Evolutionary conservation across 1,284 basidiomycete species (phyloP).

Genomic region (Sanghuangporus sanghuang): DNA sequence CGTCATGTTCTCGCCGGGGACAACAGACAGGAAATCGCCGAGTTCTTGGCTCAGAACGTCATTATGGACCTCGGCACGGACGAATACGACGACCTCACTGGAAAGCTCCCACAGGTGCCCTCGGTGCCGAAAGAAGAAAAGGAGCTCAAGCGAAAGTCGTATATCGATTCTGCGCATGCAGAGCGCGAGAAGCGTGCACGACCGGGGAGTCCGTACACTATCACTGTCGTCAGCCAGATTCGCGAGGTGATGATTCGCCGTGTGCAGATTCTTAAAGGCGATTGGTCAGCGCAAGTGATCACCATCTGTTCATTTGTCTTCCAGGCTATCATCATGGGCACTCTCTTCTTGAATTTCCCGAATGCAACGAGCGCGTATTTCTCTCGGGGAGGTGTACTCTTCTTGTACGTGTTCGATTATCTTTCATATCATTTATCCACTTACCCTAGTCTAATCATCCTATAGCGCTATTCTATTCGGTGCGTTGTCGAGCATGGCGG

Average conservation of each 20-base stretch:
- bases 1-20: conserved; percentile 24
- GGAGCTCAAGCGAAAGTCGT: conserved; percentile 84
- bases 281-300: conserved; percentile 35
- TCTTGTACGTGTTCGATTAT: conserved; percentile 44
- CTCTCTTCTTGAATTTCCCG: conserved; percentile 64
- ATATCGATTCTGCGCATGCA: conserved; percentile 41
- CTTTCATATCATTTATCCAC: neutral
- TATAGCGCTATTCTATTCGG: conserved; percentile 47
- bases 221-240: conserved; percentile 27
- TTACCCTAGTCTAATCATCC: neutral
- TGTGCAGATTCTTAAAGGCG: conserved; percentile 33
- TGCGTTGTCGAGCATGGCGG: conserved; percentile 56
- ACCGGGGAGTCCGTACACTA: conserved; percentile 21
- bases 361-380: conserved; percentile 66
- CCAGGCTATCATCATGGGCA: conserved; percentile 73
- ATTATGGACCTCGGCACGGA: neutral
- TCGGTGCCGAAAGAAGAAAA: conserved; percentile 26
- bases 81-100: neutral
- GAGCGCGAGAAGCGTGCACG: conserved; percentile 17
- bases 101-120: neutral
- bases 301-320: conserved; percentile 41
- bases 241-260: conserved; percentile 30
- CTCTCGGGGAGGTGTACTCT: conserved; percentile 74
- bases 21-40: conserved; percentile 33
- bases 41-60: conserved; percentile 32